phyloP scores from a whole-genome alignment of 2,329 filamentous ascomycete genomes.

The Tolypocladium sp. region DNA sequence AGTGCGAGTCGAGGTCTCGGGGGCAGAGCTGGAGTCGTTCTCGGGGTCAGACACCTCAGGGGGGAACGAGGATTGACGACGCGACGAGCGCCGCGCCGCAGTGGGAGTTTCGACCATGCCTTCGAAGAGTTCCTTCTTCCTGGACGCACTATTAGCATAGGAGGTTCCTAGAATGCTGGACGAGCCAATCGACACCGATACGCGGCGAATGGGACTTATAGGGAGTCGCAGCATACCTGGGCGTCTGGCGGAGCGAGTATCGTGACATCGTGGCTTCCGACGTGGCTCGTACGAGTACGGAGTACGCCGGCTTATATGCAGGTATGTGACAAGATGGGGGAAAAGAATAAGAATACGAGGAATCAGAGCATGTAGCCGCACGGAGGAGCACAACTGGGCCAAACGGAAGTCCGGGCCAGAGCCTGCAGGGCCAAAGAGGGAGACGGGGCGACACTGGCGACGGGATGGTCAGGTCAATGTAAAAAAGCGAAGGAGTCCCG shows the following conservation, averaged over 20 bases:
- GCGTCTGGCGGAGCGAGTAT: constrained; percentile 21
- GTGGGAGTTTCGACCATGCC: constrained; percentile 51
- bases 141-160: constrained; percentile 15
- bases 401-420: not conserved
- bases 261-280: constrained; percentile 10
- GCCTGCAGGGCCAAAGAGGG: not conserved
- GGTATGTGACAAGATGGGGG: not conserved
- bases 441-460: not conserved
- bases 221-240: constrained; percentile 12
- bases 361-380: not conserved
- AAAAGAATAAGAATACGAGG: not conserved
- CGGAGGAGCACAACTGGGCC: not conserved
- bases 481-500: not conserved
- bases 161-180: too few relatives aligned
- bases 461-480: not conserved
- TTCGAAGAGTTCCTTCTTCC: constrained; percentile 53
- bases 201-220: not conserved
- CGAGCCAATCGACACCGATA: not conserved
- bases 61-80: constrained; percentile 41
- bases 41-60: constrained; percentile 36
- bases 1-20: constrained; percentile 28
- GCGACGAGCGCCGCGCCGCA: constrained; percentile 28
- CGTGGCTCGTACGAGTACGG: not conserved
- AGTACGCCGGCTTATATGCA: not conserved
- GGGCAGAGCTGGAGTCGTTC: constrained; percentile 38